These are phyloP conservation scores for Crassisporium funariophilum DNA, from an alignment of 768 basidiomycete genomes.

Conservation along the genomic window DNA sequence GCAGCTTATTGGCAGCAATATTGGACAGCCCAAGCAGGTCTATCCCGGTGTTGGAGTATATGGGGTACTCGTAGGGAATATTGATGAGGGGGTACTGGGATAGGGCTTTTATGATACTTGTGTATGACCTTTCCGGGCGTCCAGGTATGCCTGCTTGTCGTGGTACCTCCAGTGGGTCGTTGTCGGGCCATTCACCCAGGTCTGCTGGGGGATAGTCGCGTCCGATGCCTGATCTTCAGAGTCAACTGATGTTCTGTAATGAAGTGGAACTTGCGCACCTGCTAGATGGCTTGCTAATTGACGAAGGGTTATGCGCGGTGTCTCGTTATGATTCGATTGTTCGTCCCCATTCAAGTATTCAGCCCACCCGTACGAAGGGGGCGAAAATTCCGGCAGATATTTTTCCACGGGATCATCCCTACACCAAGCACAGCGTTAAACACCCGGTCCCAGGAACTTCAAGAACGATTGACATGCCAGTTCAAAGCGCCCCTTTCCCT, in stretches of 20 bases:
- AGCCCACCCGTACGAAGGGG: slow-evolving; percentile 37
- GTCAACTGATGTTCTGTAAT: not conserved
- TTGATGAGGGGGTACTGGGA: slow-evolving; percentile 40
- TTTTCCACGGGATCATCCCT: slow-evolving; percentile 56
- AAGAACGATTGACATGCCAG: slow-evolving; percentile 29
- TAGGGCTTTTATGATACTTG: slow-evolving; percentile 37
- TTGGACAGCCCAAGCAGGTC: slow-evolving; percentile 69
- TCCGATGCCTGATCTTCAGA: slow-evolving; percentile 30
- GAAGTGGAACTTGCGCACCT: slow-evolving; percentile 23
- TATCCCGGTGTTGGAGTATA: slow-evolving; percentile 82
- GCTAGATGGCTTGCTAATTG: slow-evolving; percentile 44
- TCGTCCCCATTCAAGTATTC: slow-evolving; percentile 24
- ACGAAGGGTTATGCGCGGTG: slow-evolving; percentile 39
- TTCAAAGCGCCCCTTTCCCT: slow-evolving; percentile 44
- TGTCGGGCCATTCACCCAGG: slow-evolving; percentile 43
- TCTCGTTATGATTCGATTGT: slow-evolving; percentile 2
- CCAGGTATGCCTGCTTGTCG: not conserved
- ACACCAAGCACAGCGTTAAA: not conserved
- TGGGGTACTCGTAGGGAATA: slow-evolving; percentile 48
- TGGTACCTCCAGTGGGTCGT: slow-evolving; percentile 12
- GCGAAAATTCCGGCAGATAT: slow-evolving; percentile 41
- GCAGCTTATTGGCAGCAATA: slow-evolving; percentile 53
- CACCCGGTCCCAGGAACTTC: not conserved
- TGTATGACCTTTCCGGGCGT: slow-evolving; percentile 4
- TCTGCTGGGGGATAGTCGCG: slow-evolving; percentile 38